Evolutionary conservation across 176 grass and related monocot species (phyloP), one percentile per base, ranked within the genome.

Genomic region (Guadua angustifolia): DNA sequence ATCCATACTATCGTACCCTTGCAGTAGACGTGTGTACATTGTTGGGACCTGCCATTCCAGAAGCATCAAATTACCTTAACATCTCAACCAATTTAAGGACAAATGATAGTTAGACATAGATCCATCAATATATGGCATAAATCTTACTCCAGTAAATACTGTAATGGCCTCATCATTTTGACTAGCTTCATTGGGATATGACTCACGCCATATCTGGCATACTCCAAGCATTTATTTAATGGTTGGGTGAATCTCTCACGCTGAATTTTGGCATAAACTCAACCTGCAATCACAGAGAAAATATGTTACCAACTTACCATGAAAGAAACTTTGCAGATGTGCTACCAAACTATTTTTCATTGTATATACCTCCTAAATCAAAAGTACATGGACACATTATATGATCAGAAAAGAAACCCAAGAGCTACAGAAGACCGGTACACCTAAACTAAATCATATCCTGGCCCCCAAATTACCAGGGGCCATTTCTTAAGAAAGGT

Each of bases 261-360:
- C 92, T 98, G 81, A 98, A 98, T 86, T 95, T 98, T 3, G 91
- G 93, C 80, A 98, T 87, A 73, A 98, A 98, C 53, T 98, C 95
- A 77, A 98, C 91, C 93, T 98, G 85, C 36, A 83, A 83, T 66
- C 79, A 78, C 19, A 77, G 85, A 82, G 56, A 33, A 67, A 53
- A 87, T 79, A 38, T 39, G n/a, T 66, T 79, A 63, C 58, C 43
- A 79, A 79, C 14, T 78, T 33, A 73, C 14, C 35, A 88, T 66
- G 53, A 40, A 81, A 91, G 33, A 79, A 78, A 79, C 0, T 74
- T 59, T 69, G 77, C 5, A 69, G 42, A 86, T 58, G 17, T 71
- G 35, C 64, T 64, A 32, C 61, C 9, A 0, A 85, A 64, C 57
- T 10, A 89, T 72, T 52, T 1, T 86, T 47, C 25, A 49, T 56